Percentiles rank a stretch among this genome's conserved stretches.
Evolutionary conservation across 306 rosid genomes (phyloP).

Genomic region (Trifolium repens): DNA sequence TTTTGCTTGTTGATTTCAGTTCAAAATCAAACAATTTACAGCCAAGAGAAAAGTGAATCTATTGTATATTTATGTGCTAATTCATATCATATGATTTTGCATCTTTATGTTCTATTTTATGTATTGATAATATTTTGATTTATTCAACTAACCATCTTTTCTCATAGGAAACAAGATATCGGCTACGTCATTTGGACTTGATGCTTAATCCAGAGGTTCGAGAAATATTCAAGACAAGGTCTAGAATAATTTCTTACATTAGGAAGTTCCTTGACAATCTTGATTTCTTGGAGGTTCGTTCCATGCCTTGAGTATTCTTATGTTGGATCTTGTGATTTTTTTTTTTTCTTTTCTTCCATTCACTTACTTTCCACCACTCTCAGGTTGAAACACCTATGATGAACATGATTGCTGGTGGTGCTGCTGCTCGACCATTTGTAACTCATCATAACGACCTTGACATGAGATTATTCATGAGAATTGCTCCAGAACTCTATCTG

Average conservation of each 20-base stretch:
- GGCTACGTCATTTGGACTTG: slow-evolving; percentile 86
- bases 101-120: neutral
- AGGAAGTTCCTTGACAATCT: slow-evolving; percentile 74
- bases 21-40: slow-evolving; percentile 13
- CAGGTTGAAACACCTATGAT: slow-evolving; percentile 99
- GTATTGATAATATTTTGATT: neutral
- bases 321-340: slow-evolving; percentile 6
- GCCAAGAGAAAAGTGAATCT: neutral
- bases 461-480: slow-evolving; percentile 83
- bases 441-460: slow-evolving; percentile 93
- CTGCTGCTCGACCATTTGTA: slow-evolving; percentile 92
- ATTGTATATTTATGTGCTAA: neutral
- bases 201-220: slow-evolving; percentile 85
- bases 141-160: slow-evolving; percentile 1
- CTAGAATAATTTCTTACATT: slow-evolving; percentile 64
- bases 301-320: neutral
- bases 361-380: slow-evolving; percentile 27
- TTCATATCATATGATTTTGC: slow-evolving; percentile 3
- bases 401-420: slow-evolving; percentile 99
- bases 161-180: slow-evolving; percentile 89
- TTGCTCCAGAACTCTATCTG: slow-evolving; percentile 96
- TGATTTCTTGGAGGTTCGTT: slow-evolving; percentile 93
- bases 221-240: slow-evolving; percentile 81
- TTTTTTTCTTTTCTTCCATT: slow-evolving; percentile 27
- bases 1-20: neutral